Percentiles rank a stretch among this genome's conserved stretches.
Conservation (phyloP, 2,329 filamentous ascomycete species). For the Geosmithia morbida region DNA sequence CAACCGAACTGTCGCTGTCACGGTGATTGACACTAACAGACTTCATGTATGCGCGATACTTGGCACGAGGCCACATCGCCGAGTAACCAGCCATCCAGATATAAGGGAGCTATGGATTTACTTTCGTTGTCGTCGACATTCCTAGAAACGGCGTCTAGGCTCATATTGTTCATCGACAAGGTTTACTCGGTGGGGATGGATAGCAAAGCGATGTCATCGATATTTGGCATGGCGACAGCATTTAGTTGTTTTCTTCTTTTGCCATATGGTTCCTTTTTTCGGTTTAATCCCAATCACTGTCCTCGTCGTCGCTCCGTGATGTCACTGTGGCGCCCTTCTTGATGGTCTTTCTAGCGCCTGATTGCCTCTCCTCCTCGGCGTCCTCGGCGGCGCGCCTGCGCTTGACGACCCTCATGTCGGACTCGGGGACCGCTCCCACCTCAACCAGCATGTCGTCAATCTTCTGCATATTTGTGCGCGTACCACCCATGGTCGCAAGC, state of each 20-base stretch:
- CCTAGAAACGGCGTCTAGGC: background rate
- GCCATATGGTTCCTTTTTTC: background rate
- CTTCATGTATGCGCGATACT: too few relatives aligned
- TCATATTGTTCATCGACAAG: background rate
- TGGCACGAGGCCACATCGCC: background rate
- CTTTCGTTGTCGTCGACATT: background rate
- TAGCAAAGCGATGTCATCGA: background rate
- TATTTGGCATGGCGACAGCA: background rate
- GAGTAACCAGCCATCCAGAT: background rate
- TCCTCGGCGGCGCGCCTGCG: conserved; percentile 45
- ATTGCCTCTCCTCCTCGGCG: conserved; percentile 37
- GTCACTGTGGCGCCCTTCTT: conserved; percentile 33
- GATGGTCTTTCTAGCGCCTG: conserved; percentile 29
- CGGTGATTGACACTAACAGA: background rate
- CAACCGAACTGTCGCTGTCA: background rate
- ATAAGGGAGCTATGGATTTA: background rate
- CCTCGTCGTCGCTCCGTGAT: conserved; percentile 27
- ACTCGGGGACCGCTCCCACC: conserved; percentile 63
- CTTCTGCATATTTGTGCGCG: conserved; percentile 54
- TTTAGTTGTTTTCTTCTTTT: background rate
- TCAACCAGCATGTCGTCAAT: conserved; percentile 72
- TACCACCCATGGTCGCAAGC: conserved; percentile 62
- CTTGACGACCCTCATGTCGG: conserved; percentile 63
- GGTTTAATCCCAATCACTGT: conserved; percentile 43
- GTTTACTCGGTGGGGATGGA: background rate